Evolutionary conservation across 2,329 filamentous ascomycete genomes (phyloP), one percentile per base, ranked within the genome.

Genomic region (Diplocarpon rosae): DNA sequence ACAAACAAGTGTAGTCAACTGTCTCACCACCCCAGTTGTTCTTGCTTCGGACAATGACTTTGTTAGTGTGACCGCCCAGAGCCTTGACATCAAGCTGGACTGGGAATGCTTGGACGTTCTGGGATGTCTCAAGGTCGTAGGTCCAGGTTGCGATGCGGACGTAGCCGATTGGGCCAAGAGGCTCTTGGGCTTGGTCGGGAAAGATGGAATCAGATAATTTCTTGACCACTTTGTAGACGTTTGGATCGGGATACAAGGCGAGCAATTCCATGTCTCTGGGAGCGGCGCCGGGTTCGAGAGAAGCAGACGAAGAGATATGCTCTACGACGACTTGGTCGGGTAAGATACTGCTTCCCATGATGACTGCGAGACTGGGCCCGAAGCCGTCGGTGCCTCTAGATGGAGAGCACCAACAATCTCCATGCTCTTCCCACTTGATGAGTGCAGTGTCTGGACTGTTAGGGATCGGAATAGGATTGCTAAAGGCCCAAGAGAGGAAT

Each of bases 321-420:
- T 90, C 85, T 35, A 90, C 62, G 1, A 85, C 76, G 1, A 90
- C 59, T 53, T 86, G 73, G 53, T 80, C 75, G 0, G 84, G 83
- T 27, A 80, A 69, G 45, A 89, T 70, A 5, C 65, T 61, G 29
- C 71, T 63, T 29, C 72, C 69, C 14, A 81, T 70, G 33, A 76
- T 63, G 14, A 93, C 75, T 8, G 74, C 75, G 13, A 96, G 66
- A 42, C 78, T 75, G 1, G 79, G 76, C 31, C 78, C 76, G 39
- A 72, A 70, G 2, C 55, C 56, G 12, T 53, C 64, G 12, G 61
- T 61, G 39, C 70, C 65, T 10, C 58, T 52, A 0, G 66, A 65
- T 3, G 68, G 71, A 4, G 82, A 79, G 62, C 90, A 96, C 84
- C 87, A 96, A 63, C 87, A 93, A 50, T 96, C 85, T 15, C 84